Percentiles rank a stretch among this genome's conserved stretches.
These are phyloP conservation scores for Lathyrus oleraceus DNA, from an alignment of 306 rosid species.

Conservation along the genomic window DNA sequence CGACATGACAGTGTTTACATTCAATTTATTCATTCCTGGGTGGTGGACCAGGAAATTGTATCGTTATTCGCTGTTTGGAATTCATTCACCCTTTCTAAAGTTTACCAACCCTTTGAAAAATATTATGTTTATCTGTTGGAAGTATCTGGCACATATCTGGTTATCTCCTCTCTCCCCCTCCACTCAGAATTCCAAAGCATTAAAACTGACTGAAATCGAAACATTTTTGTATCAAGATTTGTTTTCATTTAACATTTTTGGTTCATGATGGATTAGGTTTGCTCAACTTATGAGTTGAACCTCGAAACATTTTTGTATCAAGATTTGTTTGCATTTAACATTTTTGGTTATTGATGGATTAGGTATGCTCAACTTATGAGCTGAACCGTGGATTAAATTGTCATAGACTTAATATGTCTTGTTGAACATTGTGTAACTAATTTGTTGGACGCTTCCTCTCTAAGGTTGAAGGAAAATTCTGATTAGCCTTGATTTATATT, in stretches of 20 bases:
- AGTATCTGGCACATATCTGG: neutral
- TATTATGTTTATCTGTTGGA: conserved; percentile 12
- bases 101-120: neutral
- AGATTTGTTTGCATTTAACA: neutral
- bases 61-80: neutral
- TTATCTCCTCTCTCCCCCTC: neutral
- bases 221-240: conserved; percentile 6
- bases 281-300: neutral
- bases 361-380: neutral
- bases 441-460: neutral
- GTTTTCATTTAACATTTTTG: conserved; percentile 1
- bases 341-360: neutral
- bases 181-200: neutral
- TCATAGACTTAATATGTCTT: neutral
- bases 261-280: neutral
- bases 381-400: neutral
- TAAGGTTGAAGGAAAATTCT: conserved; percentile 5
- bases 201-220: neutral
- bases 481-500: conserved; percentile 32
- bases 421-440: neutral
- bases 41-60: neutral
- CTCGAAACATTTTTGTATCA: conserved; percentile 18
- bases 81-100: neutral
- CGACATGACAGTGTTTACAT: neutral
- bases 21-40: neutral